phyloP scores from a whole-genome alignment of 331 rosid genomes.

The Acacia concinna region DNA sequence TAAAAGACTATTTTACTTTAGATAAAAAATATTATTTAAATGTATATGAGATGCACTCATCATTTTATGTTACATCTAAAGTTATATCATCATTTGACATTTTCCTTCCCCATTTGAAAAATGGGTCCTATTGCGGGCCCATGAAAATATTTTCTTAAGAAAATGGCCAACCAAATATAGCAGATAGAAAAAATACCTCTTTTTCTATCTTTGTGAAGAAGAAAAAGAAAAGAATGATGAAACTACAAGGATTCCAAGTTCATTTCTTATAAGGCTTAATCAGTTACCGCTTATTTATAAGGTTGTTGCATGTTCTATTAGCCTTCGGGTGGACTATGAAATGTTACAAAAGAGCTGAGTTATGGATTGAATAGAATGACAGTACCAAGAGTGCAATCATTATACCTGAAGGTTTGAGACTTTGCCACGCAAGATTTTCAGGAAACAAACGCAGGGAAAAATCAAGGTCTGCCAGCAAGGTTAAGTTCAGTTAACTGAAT shows the following conservation, averaged over 20 bases:
- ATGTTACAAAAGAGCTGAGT: not conserved
- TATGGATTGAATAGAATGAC: not conserved
- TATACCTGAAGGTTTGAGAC: conserved; percentile 67
- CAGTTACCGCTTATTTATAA: not conserved
- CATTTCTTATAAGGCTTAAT: not conserved
- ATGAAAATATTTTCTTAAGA: too few species aligned
- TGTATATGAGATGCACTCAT: too few species aligned
- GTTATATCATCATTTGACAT: too few species aligned
- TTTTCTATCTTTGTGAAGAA: too few species aligned
- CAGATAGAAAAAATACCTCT: too few species aligned
- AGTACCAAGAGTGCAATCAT: conserved; percentile 3
- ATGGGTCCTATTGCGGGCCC: too few species aligned
- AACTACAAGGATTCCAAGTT: not conserved
- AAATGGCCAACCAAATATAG: too few species aligned
- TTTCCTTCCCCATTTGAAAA: too few species aligned
- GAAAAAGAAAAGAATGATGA: not conserved
- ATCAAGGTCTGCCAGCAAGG: conserved; percentile 69
- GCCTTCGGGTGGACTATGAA: conserved; percentile 5
- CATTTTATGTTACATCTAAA: too few species aligned
- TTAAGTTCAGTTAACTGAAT: conserved; percentile 18
- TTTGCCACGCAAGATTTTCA: conserved; percentile 68
- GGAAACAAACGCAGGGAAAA: conserved; percentile 87
- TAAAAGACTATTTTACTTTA: too few species aligned
- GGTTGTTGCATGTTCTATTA: not conserved
- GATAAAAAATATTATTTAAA: too few species aligned